These are phyloP conservation scores for Leccinum solheimii DNA, from an alignment of 1,284 basidiomycete species.

Conservation along the genomic window DNA sequence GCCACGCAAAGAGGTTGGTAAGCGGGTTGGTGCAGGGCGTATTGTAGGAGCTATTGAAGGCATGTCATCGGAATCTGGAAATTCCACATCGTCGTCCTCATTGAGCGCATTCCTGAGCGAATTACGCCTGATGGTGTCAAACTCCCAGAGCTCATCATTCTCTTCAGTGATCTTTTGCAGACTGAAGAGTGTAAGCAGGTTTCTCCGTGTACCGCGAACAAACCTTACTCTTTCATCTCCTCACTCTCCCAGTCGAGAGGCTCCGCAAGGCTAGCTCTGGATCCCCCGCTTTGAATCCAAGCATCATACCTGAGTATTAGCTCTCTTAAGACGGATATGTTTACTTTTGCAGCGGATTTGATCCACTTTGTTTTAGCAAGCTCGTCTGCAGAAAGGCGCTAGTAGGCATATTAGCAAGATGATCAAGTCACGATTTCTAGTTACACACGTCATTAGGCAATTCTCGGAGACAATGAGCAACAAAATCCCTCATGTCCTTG, in stretches of 20 bases:
- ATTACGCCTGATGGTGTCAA: conserved; percentile 66
- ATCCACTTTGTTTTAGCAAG: conserved; percentile 94
- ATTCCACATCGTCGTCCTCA: conserved; percentile 20
- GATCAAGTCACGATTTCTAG: not conserved
- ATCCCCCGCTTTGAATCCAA: conserved; percentile 81
- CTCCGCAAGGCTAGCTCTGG: conserved; percentile 76
- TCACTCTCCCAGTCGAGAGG: conserved; percentile 72
- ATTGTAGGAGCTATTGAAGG: conserved; percentile 45
- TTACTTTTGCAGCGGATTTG: conserved; percentile 69
- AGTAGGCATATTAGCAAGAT: conserved; percentile 16
- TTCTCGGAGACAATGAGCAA: conserved; percentile 84
- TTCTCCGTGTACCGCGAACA: not conserved
- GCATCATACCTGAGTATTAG: conserved; percentile 74
- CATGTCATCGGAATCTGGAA: conserved; percentile 32
- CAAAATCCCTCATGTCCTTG: conserved; percentile 88
- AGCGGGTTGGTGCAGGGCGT: conserved; percentile 43
- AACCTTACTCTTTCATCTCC: conserved; percentile 51
- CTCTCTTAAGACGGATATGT: conserved; percentile 78
- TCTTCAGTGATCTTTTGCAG: conserved; percentile 35
- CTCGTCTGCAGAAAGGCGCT: conserved; percentile 91
- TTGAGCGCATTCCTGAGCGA: conserved; percentile 27
- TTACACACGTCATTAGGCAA: conserved; percentile 72
- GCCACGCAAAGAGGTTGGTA: conserved; percentile 70
- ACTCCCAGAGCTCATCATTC: conserved; percentile 69
- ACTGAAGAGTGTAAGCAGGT: conserved; percentile 28